phyloP scores from a whole-genome alignment of 371 early-diverging fungal species.

The Apophysomyces trapeziformis region DNA sequence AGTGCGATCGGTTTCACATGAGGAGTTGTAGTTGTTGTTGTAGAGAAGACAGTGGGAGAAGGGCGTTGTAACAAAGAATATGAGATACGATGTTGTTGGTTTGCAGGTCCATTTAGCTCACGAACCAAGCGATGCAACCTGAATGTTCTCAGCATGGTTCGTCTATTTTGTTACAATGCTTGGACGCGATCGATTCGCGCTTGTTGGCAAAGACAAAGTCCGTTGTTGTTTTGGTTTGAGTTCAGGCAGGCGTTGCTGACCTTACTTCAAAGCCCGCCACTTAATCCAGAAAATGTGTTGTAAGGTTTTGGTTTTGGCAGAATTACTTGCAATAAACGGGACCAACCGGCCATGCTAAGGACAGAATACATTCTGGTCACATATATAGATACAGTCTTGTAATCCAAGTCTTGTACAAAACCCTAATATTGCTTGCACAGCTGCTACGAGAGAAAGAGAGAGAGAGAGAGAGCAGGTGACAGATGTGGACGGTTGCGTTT shows the following conservation, averaged over 20 bases:
- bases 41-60: neutral
- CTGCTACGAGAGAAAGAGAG: too few relatives aligned
- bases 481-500: too few relatives aligned
- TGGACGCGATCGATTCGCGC: constrained; percentile 3
- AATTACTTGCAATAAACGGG: too few relatives aligned
- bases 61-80: neutral
- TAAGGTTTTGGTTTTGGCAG: too few relatives aligned
- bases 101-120: neutral
- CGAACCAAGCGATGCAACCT: neutral
- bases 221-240: constrained; percentile 4
- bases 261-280: too few relatives aligned
- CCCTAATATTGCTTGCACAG: too few relatives aligned
- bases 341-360: too few relatives aligned
- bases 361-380: too few relatives aligned
- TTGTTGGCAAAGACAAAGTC: neutral
- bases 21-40: neutral
- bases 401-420: too few relatives aligned
- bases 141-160: neutral
- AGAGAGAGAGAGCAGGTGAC: too few relatives aligned
- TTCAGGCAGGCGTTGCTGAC: constrained; percentile 1
- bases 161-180: neutral
- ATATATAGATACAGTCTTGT: too few relatives aligned
- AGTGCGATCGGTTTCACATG: neutral
- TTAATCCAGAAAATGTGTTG: too few relatives aligned
- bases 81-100: neutral